Evolutionary conservation across 176 grass and related monocot genomes (phyloP), one percentile per base, ranked within the genome.

Genomic region (Panicum miliaceum): DNA sequence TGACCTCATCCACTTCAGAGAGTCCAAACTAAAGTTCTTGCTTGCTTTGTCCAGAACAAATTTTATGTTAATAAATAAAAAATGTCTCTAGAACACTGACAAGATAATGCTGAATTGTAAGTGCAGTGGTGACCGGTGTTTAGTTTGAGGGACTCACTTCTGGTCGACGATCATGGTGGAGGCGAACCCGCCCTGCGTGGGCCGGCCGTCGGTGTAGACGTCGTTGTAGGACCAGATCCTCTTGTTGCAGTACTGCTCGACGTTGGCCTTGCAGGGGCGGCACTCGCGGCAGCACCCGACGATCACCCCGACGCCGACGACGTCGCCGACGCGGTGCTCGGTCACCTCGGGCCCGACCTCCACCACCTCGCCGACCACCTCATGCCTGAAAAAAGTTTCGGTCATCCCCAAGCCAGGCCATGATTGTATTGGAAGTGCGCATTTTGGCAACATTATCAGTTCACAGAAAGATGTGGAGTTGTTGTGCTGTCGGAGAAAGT

Each of bases 231-330:
- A 90, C 96, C 96, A 99, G 10, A 99, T 90, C 64, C 22, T 91
- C 89, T 99, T 96, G 88, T 79, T 92, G 88, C 96, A 99, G 88
- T 99, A 99, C 77, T 99, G 96, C 88, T 99, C 96, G 16, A 87
- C 69, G 76, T 92, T 88, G 25, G 89, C 86, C 85, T 94, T 95
- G 89, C 96, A 99, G 3, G 96, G 87, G 25, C 19, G 48, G 74
- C 96, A 99, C n/a, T 88, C 72, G 6, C 93, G 91, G 86, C 96
- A 99, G 69, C 93, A 94, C 23, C 96, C 89, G 0, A 99, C 85
- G 26, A 99, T 90, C 59, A 87, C 87, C 18, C 96, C 96, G 1
- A 92, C 81, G 7, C 96, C 96, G 0, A 99, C 87, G 36, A 90
- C 38, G 9, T 99, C 96, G 27, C 96, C 96, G 12, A 54, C 25